Conservation (phyloP, 2,329 filamentous ascomycete genomes). For the Cladosporium colombiae region DNA sequence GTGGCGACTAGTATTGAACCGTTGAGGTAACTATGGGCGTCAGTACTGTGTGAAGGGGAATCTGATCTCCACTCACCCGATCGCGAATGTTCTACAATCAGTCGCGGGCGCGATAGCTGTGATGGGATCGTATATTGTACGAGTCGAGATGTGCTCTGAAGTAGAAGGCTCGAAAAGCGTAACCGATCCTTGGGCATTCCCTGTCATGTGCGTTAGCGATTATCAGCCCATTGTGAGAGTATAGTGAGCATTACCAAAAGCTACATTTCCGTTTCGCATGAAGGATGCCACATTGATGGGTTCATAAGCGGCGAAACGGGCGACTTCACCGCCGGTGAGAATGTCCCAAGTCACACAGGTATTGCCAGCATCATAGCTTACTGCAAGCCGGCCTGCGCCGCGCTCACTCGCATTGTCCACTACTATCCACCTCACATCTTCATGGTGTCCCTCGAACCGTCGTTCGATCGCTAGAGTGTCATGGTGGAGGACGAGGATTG, state of each 20-base stretch:
- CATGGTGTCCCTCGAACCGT: constrained; percentile 78
- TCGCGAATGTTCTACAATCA: constrained; percentile 92
- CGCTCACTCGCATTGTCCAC: constrained; percentile 90
- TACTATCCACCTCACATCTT: constrained; percentile 79
- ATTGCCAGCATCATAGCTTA: constrained; percentile 81
- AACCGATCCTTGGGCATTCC: constrained; percentile 88
- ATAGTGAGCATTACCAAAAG: constrained; percentile 71
- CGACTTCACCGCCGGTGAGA: constrained; percentile 84
- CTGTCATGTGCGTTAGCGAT: constrained; percentile 48
- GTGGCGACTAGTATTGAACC: constrained; percentile 89
- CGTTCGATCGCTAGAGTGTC: constrained; percentile 88
- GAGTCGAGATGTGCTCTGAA: constrained; percentile 85
- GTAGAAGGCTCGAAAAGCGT: constrained; percentile 93
- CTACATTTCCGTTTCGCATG: constrained; percentile 97
- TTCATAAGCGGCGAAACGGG: constrained; percentile 90
- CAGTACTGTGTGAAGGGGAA: constrained; percentile 1
- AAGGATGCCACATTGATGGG: constrained; percentile 81
- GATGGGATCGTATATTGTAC: constrained; percentile 92
- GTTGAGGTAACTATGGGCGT: constrained; percentile 74
- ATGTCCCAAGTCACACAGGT: constrained; percentile 97
- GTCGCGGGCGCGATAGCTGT: constrained; percentile 87
- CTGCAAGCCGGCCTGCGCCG: constrained; percentile 80
- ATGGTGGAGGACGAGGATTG: constrained; percentile 85
- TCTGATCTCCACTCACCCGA: constrained; percentile 65
- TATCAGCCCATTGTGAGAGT: neutral